These are phyloP conservation scores for Mycena metata DNA, from an alignment of 768 basidiomycete species.

Conservation along the genomic window DNA sequence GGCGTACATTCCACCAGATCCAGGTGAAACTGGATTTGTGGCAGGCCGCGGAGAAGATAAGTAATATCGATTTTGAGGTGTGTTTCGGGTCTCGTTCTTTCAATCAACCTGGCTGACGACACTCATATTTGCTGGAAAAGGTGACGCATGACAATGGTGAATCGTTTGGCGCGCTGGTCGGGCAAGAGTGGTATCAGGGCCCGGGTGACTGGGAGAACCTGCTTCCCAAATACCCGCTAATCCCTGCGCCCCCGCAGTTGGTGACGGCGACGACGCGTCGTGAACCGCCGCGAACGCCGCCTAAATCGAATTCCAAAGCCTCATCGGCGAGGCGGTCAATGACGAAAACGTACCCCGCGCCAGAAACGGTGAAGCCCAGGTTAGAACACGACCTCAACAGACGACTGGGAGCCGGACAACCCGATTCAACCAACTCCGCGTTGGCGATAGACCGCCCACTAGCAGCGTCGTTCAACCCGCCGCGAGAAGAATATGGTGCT, in stretches of 20 bases:
- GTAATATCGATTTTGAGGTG: constrained; percentile 39
- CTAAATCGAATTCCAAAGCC: constrained; percentile 29
- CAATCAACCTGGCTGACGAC: too few relatives aligned
- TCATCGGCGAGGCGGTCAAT: constrained; percentile 19
- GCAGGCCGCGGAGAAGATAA: constrained; percentile 20
- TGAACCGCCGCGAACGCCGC: constrained; percentile 8
- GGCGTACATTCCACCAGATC: neutral
- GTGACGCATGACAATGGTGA: constrained; percentile 39
- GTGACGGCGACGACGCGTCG: constrained; percentile 28
- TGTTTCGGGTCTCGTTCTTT: neutral
- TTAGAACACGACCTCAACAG: constrained; percentile 36
- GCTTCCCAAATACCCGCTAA: constrained; percentile 46
- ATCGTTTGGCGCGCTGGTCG: constrained; percentile 29
- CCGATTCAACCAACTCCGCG: constrained; percentile 18
- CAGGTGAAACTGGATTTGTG: constrained; percentile 35
- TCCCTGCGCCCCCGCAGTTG: constrained; percentile 39
- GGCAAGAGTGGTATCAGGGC: constrained; percentile 32
- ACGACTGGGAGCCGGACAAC: too few relatives aligned
- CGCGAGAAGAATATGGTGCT: too few relatives aligned
- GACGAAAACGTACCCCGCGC: constrained; percentile 24
- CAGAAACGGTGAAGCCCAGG: constrained; percentile 34
- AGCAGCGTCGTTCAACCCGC: too few relatives aligned
- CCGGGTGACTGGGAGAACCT: constrained; percentile 44
- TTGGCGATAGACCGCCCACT: neutral
- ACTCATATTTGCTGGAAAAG: constrained; percentile 14